Base-by-base conservation (phyloP, 139 green algal genomes). In the Zygnema circumcarinatum region DNA sequence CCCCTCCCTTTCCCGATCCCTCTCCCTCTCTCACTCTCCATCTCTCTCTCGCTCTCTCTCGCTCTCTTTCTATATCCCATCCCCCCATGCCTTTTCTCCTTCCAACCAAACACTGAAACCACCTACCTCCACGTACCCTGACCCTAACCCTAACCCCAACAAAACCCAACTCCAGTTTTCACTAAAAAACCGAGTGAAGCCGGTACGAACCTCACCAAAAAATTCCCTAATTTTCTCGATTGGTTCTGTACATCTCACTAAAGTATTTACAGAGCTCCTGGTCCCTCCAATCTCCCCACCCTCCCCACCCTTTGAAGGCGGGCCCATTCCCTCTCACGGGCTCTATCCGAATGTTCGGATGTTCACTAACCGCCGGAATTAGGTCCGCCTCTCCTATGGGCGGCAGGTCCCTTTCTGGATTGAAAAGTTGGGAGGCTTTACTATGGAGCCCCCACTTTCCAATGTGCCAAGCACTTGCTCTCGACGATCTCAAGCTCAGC, bases 281-380 rank as follows among this genome's bases (percentile, higher is more conserved):
- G 42, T 90, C 85, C 21, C 85, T 36, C 47, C 32, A 42, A 38
- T 90, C 85, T 25, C 78, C 78, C 85, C 85, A 90, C 16, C 85
- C 85, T 21, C 85, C 85, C 29, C 25, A 88, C 67, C 85, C 76
- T 35, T 29, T 29, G 39, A 90, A 90, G 16, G 22, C 22, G n/a
- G 56, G n/a, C 29, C 29, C 36, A 53, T 22, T 20, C 20, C 29
- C n/a, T 53, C 36, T 38, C 31, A 54, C 31, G 21, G 16, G 40
- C 62, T 7, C 25, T 80, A 38, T 3, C 36, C 29, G 36, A 36
- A 88, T 16, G 31, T 80, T 25, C 69, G 81, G 35, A 1, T 47
- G 29, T 32, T 38, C 31, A 31, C 38, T 33, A 11, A 86, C 75
- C 36, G 38, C 38, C 29, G 31, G 41, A 32, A 25, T n/a, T 35